These are phyloP conservation scores for Nadsonia starkeyi-henricii DNA, from an alignment of 1,139 yeast genomes.

Conservation along the genomic window DNA sequence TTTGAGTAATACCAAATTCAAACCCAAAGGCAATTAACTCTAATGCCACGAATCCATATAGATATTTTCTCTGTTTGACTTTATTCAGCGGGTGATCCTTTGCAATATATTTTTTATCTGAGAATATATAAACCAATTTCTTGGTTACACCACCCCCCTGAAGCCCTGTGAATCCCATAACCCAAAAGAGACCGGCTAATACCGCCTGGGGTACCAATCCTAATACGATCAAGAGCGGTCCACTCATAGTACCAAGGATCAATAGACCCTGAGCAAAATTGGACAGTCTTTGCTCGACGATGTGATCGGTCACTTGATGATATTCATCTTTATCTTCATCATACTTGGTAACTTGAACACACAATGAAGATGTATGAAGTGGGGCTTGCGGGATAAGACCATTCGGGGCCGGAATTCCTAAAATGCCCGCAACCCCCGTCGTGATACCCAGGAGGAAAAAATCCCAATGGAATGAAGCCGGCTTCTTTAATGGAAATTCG, in stretches of 20 bases:
- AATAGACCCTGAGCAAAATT: conserved; percentile 75
- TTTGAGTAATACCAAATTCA: conserved; percentile 76
- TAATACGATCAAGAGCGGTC: conserved; percentile 69
- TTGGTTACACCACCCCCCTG: conserved; percentile 51
- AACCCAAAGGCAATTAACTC: conserved; percentile 58
- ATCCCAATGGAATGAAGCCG: conserved; percentile 89
- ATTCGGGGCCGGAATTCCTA: conserved; percentile 92
- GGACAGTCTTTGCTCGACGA: conserved; percentile 81
- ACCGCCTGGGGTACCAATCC: conserved; percentile 92
- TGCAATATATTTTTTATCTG: conserved; percentile 34
- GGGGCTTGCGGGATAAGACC: conserved; percentile 97
- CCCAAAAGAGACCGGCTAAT: conserved; percentile 78
- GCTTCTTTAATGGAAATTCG: conserved; percentile 68
- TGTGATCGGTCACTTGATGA: conserved; percentile 29
- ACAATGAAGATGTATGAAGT: conserved; percentile 66
- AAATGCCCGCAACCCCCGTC: conserved; percentile 72
- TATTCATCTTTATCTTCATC: conserved; percentile 11
- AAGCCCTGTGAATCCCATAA: conserved; percentile 80
- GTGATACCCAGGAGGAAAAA: conserved; percentile 70
- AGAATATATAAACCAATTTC: conserved; percentile 46
- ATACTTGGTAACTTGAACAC: conserved; percentile 37
- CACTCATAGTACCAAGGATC: conserved; percentile 76
- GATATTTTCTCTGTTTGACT: conserved; percentile 24
- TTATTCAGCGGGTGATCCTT: conserved; percentile 22
- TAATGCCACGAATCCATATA: conserved; percentile 40